Percentiles rank a stretch among this genome's conserved stretches.
Evolutionary conservation across 345 rosid genomes (phyloP).

Genomic region (Psidium guajava): DNA sequence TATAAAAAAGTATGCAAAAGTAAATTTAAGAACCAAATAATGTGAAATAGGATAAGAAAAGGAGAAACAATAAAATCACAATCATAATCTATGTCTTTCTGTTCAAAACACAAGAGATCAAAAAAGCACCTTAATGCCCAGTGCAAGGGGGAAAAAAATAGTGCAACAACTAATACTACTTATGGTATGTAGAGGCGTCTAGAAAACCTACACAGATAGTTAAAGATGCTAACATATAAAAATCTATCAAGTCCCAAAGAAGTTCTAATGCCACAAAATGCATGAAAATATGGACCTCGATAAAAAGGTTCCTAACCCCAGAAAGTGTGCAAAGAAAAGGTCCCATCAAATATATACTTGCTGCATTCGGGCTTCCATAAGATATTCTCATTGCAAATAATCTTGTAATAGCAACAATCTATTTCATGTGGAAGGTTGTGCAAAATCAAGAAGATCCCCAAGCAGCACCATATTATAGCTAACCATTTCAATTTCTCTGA

Average conservation of each 20-base stretch:
- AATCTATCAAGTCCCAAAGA: background rate
- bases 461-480: background rate
- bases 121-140: background rate
- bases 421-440: background rate
- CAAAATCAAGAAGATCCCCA: background rate
- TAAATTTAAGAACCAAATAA: background rate
- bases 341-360: background rate
- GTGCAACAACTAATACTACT: background rate
- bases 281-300: background rate
- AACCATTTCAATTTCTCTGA: background rate
- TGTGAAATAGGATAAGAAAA: background rate
- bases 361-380: background rate
- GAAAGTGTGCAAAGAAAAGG: background rate
- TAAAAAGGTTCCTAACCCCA: background rate
- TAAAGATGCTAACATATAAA: background rate
- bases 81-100: background rate
- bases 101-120: background rate
- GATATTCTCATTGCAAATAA: background rate
- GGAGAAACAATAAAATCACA: background rate
- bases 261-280: background rate
- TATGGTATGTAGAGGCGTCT: background rate
- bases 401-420: background rate
- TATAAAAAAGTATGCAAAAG: conserved; percentile 14
- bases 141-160: background rate
- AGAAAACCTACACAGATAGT: background rate